Evolutionary conservation across 1,284 basidiomycete species (phyloP).

Genomic region (Malassezia psittaci): DNA sequence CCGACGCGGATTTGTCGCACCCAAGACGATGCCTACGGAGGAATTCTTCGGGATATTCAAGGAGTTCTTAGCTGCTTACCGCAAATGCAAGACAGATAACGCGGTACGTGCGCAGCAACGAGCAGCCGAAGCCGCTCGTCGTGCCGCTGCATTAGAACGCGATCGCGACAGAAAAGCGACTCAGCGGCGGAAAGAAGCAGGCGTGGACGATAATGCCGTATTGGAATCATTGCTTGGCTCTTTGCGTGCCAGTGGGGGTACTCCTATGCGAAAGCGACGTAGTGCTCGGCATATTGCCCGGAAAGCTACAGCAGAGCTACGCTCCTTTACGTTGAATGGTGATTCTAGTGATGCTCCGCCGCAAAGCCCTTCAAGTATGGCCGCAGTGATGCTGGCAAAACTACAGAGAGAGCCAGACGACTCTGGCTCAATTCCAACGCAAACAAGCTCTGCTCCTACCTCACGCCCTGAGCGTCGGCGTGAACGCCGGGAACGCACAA

Average conservation of each 20-base stretch:
- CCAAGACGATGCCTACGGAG: slow-evolving; percentile 41
- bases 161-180: slow-evolving; percentile 40
- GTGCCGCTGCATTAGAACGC: slow-evolving; percentile 42
- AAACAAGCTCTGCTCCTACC: slow-evolving; percentile 3
- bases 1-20: slow-evolving; percentile 37
- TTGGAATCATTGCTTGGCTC: slow-evolving; percentile 43
- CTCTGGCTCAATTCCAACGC: background rate
- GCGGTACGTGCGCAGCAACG: slow-evolving; percentile 39
- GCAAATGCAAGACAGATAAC: slow-evolving; percentile 43
- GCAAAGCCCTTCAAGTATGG: slow-evolving; percentile 30
- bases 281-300: slow-evolving; percentile 22
- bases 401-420: slow-evolving; percentile 26
- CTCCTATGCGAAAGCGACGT: slow-evolving; percentile 33
- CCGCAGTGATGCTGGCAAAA: slow-evolving; percentile 39
- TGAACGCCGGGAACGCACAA: slow-evolving; percentile 13
- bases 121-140: slow-evolving; percentile 36
- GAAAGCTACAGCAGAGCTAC: background rate
- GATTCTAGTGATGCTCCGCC: background rate
- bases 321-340: background rate
- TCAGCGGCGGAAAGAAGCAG: slow-evolving; percentile 37
- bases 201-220: slow-evolving; percentile 41
- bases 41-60: slow-evolving; percentile 48
- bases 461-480: slow-evolving; percentile 13
- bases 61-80: slow-evolving; percentile 44
- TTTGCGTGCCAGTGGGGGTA: slow-evolving; percentile 34